Percentiles rank a stretch among this genome's conserved stretches.
Evolutionary conservation across 2,329 filamentous ascomycete genomes (phyloP).

Genomic region (Hypoxylon sp.): DNA sequence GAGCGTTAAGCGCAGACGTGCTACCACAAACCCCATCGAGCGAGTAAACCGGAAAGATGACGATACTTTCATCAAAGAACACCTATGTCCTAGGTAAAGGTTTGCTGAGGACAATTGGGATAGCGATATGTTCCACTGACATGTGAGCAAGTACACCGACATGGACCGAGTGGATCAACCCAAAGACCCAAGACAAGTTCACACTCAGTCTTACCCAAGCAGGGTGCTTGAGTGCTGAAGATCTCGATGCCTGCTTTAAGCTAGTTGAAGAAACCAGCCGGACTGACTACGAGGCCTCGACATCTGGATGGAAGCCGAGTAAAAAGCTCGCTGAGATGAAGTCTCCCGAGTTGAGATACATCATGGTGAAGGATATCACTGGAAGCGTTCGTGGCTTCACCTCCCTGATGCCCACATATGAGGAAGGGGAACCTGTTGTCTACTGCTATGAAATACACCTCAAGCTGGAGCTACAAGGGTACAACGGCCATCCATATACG

Average conservation of each 20-base stretch:
- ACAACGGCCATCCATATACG: constrained; percentile 38
- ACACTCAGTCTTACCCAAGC: constrained; percentile 60
- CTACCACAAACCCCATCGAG: constrained; percentile 58
- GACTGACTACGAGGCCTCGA: constrained; percentile 73
- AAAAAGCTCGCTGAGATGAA: constrained; percentile 77
- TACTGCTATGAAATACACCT: constrained; percentile 88
- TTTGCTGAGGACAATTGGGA: neutral
- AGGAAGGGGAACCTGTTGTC: constrained; percentile 74
- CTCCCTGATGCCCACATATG: constrained; percentile 79
- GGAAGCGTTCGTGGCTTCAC: constrained; percentile 65
- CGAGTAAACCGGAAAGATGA: constrained; percentile 63
- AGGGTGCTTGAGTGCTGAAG: constrained; percentile 55
- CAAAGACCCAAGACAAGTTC: constrained; percentile 58
- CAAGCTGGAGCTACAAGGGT: constrained; percentile 66
- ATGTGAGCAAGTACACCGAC: constrained; percentile 31
- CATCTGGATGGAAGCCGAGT: constrained; percentile 71
- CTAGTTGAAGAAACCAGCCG: constrained; percentile 74
- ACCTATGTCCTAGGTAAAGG: constrained; percentile 62
- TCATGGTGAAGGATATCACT: constrained; percentile 65
- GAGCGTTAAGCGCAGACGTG: constrained; percentile 49
- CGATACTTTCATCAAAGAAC: constrained; percentile 62
- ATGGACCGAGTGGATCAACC: constrained; percentile 65
- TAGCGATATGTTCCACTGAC: constrained; percentile 12
- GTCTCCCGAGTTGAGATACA: constrained; percentile 75
- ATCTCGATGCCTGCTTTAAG: constrained; percentile 66